Evolutionary conservation across 179 eudicot genomes (phyloP), one percentile per base, ranked within the genome.

Genomic region (Spergularia azorica): DNA sequence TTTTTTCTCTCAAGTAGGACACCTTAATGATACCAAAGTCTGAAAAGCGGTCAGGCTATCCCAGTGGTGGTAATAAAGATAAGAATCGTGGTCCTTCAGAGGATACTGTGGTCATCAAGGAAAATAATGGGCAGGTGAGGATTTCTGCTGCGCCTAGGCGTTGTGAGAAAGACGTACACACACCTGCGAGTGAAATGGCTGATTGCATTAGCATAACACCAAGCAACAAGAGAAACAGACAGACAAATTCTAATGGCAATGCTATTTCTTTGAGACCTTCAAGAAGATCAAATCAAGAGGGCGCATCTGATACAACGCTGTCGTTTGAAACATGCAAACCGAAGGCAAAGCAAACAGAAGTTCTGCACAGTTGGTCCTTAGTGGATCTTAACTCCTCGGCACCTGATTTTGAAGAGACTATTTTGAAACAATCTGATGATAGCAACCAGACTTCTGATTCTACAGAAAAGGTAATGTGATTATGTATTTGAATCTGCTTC

Each of bases 211-310:
- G 67, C 26, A 75, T 65, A 59, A 56, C 74, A 21, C 58, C 75
- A 9, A 60, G 67, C 73, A 79, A 71, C 74, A 76, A 58, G 52
- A 82, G 75, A 78, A 63, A 64, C 62, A 64, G 38, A 57, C 72
- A 63, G 67, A 48, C 71, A 77, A 73, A 58, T 46, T 62, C 63
- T 36, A 21, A 73, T 56, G 68, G 71, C 15, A 38, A 62, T 73
- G 26, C 62, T 57, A 56, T 32, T 17, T 56, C 63, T 46, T 52
- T 50, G 50, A 73, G 79, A 43, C 43, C 81, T 69, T 74, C 72
- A 32, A 80, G 79, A 76, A 83, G 76, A 72, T 59, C 61, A 43
- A 83, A 76, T 70, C 84, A 81, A 66, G 85, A 83, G 64, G 67
- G 56, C 61, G 73, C 56, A 43, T 56, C 71, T 66, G 78, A 81